Evolutionary conservation across 208 protist genomes (phyloP).

Genomic region (Leishmania guyanensis): DNA sequence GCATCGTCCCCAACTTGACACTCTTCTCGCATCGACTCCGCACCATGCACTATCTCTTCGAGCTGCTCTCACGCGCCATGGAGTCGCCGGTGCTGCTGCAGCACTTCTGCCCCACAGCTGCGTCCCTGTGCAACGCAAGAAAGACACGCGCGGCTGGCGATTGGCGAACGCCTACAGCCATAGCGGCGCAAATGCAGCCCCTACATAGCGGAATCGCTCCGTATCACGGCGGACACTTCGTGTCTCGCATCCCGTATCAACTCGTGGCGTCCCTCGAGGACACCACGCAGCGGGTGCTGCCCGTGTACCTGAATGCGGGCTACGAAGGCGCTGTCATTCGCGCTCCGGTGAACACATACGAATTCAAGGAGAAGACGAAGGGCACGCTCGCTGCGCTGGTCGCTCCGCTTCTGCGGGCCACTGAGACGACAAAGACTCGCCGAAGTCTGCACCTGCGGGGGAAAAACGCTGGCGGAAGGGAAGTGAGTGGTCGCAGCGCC

Average conservation of each 20-base stretch:
- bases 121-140: neutral
- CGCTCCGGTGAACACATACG: constrained; percentile 76
- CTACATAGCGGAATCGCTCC: neutral
- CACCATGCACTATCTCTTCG: constrained; percentile 69
- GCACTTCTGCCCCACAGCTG: constrained; percentile 35
- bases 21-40: constrained; percentile 85
- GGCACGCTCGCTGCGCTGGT: constrained; percentile 52
- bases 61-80: constrained; percentile 47
- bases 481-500: neutral
- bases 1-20: constrained; percentile 74
- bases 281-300: constrained; percentile 49
- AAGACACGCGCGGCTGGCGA: neutral
- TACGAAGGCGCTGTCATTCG: constrained; percentile 89
- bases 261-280: constrained; percentile 57
- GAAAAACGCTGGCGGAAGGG: neutral
- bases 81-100: constrained; percentile 43
- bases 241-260: constrained; percentile 67
- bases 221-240: constrained; percentile 58
- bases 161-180: neutral
- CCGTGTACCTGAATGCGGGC: constrained; percentile 43
- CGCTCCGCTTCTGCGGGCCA: constrained; percentile 33
- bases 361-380: constrained; percentile 70
- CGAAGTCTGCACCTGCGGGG: neutral
- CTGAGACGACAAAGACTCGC: neutral
- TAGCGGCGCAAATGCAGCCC: neutral